phyloP scores from a whole-genome alignment of 768 basidiomycete genomes.

The Amanita jacksonii region DNA sequence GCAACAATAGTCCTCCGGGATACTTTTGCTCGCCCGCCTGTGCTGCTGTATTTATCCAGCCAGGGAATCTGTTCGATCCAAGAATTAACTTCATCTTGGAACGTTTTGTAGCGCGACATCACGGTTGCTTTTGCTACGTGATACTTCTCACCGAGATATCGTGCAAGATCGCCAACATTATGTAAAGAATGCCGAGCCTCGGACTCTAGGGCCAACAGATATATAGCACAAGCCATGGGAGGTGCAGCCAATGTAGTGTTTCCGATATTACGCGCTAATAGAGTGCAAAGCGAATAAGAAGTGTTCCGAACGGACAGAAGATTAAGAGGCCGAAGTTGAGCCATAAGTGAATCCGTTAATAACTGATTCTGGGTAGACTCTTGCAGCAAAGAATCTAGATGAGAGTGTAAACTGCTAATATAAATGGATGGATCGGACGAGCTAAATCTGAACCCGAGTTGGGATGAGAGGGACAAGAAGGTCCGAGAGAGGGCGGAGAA shows the following conservation, averaged over 20 bases:
- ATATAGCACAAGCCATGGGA: constrained; percentile 56
- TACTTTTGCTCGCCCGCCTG: constrained; percentile 46
- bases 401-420: constrained; percentile 45
- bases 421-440: constrained; percentile 51
- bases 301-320: constrained; percentile 35
- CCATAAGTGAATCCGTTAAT: constrained; percentile 25
- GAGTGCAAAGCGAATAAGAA: constrained; percentile 34
- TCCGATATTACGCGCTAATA: constrained; percentile 29
- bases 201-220: constrained; percentile 65
- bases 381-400: constrained; percentile 33
- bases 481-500: constrained; percentile 41
- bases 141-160: constrained; percentile 41
- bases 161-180: constrained; percentile 47
- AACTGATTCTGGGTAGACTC: constrained; percentile 20
- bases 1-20: constrained; percentile 59
- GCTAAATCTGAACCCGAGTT: constrained; percentile 44
- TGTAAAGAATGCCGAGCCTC: constrained; percentile 44
- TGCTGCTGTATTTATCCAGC: constrained; percentile 49
- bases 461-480: constrained; percentile 40
- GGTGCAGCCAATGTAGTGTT: constrained; percentile 26
- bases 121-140: constrained; percentile 44
- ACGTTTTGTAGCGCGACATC: constrained; percentile 58
- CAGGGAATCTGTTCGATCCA: constrained; percentile 65
- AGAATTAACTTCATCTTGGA: constrained; percentile 50
- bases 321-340: constrained; percentile 30